Conservation (phyloP, 1,139 yeast genomes). For the Geotrichum europaeum region DNA sequence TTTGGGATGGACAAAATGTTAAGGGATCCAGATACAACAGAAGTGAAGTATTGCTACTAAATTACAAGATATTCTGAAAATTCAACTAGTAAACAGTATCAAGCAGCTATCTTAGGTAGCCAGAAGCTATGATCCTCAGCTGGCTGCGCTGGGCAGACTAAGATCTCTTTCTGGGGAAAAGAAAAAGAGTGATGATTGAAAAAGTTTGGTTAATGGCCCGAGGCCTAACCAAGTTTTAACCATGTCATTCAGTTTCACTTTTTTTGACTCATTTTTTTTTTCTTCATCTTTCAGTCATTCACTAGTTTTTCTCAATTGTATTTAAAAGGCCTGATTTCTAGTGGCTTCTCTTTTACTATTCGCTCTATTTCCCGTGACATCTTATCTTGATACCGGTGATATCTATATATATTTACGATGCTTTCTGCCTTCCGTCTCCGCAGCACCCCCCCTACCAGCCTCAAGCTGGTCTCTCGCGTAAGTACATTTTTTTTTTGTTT, state of each 20-base stretch:
- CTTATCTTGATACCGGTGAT: background rate
- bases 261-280: background rate
- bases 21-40: too few relatives aligned
- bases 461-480: slow-evolving; percentile 8
- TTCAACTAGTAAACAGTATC: too few relatives aligned
- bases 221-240: too few relatives aligned
- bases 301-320: background rate
- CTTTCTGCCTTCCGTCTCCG: slow-evolving; percentile 10
- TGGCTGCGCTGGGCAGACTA: too few relatives aligned
- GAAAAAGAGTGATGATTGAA: too few relatives aligned
- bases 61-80: too few relatives aligned
- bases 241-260: background rate
- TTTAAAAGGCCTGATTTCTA: background rate
- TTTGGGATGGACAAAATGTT: too few relatives aligned
- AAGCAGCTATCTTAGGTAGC: too few relatives aligned
- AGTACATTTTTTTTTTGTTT: background rate
- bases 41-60: too few relatives aligned
- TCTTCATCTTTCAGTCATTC: background rate
- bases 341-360: background rate
- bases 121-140: too few relatives aligned
- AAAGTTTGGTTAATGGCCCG: too few relatives aligned
- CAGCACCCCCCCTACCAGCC: slow-evolving; percentile 3
- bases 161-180: too few relatives aligned
- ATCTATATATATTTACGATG: background rate
- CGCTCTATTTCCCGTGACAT: background rate